These are phyloP conservation scores for Hibiscus trionum DNA, from an alignment of 345 rosid species.

Conservation along the genomic window DNA sequence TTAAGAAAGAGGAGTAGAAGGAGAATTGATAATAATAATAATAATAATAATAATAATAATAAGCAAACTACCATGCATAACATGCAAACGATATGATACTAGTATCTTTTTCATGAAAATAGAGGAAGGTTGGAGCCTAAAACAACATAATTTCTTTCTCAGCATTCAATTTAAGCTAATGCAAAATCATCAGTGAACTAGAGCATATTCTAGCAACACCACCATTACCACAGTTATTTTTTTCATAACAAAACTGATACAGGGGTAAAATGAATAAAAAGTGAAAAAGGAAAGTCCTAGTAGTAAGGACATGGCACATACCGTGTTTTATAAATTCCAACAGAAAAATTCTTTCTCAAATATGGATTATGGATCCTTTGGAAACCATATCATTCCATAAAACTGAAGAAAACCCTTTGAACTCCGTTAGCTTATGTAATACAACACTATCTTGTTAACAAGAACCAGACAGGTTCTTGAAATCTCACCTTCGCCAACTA, in stretches of 20 bases:
- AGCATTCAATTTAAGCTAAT: not conserved
- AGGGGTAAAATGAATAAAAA: not conserved
- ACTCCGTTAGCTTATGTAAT: not conserved
- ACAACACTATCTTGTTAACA: not conserved
- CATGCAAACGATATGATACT: not conserved
- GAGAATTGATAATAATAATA: not conserved
- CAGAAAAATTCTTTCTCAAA: conserved; percentile 13
- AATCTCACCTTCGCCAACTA: conserved; percentile 3
- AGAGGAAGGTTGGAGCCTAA: not conserved
- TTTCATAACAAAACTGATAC: not conserved
- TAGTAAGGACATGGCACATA: not conserved
- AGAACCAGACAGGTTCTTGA: conserved; percentile 4
- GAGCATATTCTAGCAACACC: not conserved
- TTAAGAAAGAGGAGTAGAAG: not conserved
- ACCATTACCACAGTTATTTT: not conserved
- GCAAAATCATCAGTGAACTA: not conserved
- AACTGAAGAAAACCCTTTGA: conserved; percentile 11
- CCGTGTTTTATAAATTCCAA: conserved; percentile 20
- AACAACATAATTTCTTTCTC: not conserved
- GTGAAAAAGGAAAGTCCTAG: not conserved
- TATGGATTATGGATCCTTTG: conserved; percentile 10
- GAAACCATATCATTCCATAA: conserved; percentile 10
- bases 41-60: not conserved
- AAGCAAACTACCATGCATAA: not conserved
- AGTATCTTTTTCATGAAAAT: not conserved